A percentile compares a stretch with the other conserved stretches of the same genome.
Evolutionary conservation across 208 protist genomes (phyloP).

Genomic region (Crithidia fasciculata): DNA sequence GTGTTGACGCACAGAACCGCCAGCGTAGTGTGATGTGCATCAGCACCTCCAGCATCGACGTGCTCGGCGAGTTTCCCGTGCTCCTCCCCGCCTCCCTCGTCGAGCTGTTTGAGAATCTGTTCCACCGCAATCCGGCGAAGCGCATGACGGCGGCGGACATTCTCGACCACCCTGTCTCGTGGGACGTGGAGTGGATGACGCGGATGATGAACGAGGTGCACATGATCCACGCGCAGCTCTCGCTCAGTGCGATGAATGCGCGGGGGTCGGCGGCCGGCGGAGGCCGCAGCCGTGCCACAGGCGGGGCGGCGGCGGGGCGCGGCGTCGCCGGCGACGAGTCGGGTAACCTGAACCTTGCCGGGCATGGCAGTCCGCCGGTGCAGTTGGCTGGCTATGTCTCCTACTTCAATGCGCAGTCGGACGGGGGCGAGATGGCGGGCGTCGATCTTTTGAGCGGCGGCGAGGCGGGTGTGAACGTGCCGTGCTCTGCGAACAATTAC

Average conservation of each 20-base stretch:
- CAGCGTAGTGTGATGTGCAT: slow-evolving; percentile 53
- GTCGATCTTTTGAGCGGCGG: background rate
- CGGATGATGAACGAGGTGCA: slow-evolving; percentile 64
- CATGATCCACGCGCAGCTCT: slow-evolving; percentile 30
- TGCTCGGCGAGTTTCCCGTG: slow-evolving; percentile 44
- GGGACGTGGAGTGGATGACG: slow-evolving; percentile 79
- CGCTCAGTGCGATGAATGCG: slow-evolving; percentile 15
- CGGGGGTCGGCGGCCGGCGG: background rate
- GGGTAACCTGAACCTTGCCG: background rate
- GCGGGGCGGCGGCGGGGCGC: background rate
- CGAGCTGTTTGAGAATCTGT: slow-evolving; percentile 72
- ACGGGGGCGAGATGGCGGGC: background rate
- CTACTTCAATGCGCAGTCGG: slow-evolving; percentile 3
- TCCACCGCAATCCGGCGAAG: slow-evolving; percentile 66
- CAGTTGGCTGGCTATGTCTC: slow-evolving; percentile 18
- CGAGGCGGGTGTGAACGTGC: slow-evolving; percentile 19
- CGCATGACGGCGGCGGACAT: slow-evolving; percentile 78
- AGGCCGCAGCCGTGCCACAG: background rate
- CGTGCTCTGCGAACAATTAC: slow-evolving; percentile 17
- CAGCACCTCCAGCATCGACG: slow-evolving; percentile 39
- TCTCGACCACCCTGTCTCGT: slow-evolving; percentile 79
- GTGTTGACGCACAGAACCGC: slow-evolving; percentile 6
- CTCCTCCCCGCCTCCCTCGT: slow-evolving; percentile 65
- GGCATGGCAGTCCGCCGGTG: slow-evolving; percentile 4
- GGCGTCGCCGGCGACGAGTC: background rate